Evolutionary conservation across 2,329 filamentous ascomycete genomes (phyloP).

Genomic region (Ceratocystis ficicola): DNA sequence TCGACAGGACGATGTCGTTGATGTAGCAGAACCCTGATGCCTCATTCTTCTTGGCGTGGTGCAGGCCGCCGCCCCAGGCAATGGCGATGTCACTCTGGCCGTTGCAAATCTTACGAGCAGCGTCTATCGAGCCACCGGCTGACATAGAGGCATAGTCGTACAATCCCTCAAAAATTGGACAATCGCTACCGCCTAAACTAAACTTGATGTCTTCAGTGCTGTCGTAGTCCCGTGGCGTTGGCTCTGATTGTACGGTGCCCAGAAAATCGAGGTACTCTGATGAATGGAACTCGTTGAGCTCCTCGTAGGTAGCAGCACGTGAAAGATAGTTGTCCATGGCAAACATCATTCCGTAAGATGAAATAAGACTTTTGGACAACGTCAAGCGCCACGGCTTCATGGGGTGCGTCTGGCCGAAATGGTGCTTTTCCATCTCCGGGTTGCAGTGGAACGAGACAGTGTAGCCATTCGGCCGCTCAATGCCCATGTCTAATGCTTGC

Average conservation of each 20-base stretch:
- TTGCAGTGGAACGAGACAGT: slow-evolving; percentile 94
- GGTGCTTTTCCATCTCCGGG: slow-evolving; percentile 85
- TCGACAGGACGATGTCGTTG: slow-evolving; percentile 93
- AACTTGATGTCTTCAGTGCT: slow-evolving; percentile 55
- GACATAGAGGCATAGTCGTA: slow-evolving; percentile 94
- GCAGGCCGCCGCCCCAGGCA: slow-evolving; percentile 91
- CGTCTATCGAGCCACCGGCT: slow-evolving; percentile 79
- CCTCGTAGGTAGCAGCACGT: slow-evolving; percentile 72
- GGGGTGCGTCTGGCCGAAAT: slow-evolving; percentile 91
- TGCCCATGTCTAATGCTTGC: slow-evolving; percentile 49
- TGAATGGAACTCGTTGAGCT: slow-evolving; percentile 77
- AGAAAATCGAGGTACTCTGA: slow-evolving; percentile 86
- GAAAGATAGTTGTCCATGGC: slow-evolving; percentile 92
- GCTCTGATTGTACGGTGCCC: slow-evolving; percentile 54
- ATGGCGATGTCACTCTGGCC: slow-evolving; percentile 89
- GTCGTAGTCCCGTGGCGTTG: slow-evolving; percentile 53
- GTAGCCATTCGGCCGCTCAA: slow-evolving; percentile 71
- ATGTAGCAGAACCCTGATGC: slow-evolving; percentile 97
- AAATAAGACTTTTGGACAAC: slow-evolving; percentile 85
- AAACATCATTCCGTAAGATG: slow-evolving; percentile 89
- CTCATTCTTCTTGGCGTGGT: slow-evolving; percentile 90
- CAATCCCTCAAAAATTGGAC: slow-evolving; percentile 89
- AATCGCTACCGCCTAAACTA: slow-evolving; percentile 84
- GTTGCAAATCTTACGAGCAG: slow-evolving; percentile 76
- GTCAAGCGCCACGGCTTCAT: slow-evolving; percentile 99